These are phyloP conservation scores for Skeletonema tropicum DNA, from an alignment of 108 stramenopile genomes.

Conservation along the genomic window DNA sequence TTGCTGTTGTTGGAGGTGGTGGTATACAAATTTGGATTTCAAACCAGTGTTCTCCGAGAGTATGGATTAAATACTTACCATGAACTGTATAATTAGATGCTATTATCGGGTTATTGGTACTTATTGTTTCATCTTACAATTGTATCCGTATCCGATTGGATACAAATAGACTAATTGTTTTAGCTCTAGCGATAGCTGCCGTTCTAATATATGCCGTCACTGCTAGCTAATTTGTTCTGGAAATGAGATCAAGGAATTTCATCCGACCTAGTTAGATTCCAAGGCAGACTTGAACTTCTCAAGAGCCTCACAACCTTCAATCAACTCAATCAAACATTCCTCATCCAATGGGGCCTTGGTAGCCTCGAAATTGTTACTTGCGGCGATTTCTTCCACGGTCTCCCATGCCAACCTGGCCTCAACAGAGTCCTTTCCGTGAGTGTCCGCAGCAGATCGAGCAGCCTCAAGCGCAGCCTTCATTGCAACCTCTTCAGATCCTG, in stretches of 20 bases:
- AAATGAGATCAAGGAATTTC: not conserved
- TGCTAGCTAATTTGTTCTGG: not conserved
- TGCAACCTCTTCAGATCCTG: slow-evolving; percentile 19
- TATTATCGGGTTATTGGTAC: not conserved
- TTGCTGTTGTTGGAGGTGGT: slow-evolving; percentile 67
- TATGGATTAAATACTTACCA: not conserved
- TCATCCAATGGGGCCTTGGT: slow-evolving; percentile 48
- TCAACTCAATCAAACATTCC: slow-evolving; percentile 59
- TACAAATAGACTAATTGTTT: not conserved
- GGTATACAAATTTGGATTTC: slow-evolving; percentile 72
- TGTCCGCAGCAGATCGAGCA: slow-evolving; percentile 56
- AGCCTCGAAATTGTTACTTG: slow-evolving; percentile 33
- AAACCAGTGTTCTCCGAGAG: slow-evolving; percentile 51
- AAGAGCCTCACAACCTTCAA: slow-evolving; percentile 65
- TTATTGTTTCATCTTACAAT: not conserved
- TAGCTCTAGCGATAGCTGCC: not conserved
- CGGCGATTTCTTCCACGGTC: slow-evolving; percentile 75
- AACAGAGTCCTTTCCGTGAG: slow-evolving; percentile 54
- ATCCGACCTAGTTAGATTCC: slow-evolving; percentile 17
- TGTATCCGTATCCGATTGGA: slow-evolving; percentile 1
- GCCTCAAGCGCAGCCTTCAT: slow-evolving; percentile 57
- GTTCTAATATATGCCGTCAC: not conserved
- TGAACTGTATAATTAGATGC: not conserved
- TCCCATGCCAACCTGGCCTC: slow-evolving; percentile 86
- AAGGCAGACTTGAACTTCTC: slow-evolving; percentile 60